phyloP scores from a whole-genome alignment of 768 basidiomycete species.

The Xerocomellus intermedius region DNA sequence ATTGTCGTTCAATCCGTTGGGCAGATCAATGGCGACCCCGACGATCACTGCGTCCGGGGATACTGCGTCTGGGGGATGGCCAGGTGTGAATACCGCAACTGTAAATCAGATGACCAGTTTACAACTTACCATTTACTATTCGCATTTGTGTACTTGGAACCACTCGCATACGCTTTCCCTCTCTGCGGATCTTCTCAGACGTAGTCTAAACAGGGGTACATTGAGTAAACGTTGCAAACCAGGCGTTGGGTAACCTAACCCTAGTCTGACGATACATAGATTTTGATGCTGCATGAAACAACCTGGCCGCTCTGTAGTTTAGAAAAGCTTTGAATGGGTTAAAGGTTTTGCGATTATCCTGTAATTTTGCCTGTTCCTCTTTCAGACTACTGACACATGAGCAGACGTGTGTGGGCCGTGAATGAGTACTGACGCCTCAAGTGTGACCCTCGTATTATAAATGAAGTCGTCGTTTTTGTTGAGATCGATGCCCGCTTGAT shows the following conservation, averaged over 20 bases:
- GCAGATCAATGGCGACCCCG: not conserved
- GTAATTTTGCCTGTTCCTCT: not conserved
- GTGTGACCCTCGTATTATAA: not conserved
- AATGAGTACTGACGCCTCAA: slow-evolving; percentile 1
- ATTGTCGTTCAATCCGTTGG: not conserved
- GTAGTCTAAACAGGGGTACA: not conserved
- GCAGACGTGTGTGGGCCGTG: not conserved
- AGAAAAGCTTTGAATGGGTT: not conserved
- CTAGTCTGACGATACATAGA: not conserved
- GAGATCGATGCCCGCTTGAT: not conserved
- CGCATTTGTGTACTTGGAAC: slow-evolving; percentile 5
- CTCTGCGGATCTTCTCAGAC: slow-evolving; percentile 8
- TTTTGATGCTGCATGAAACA: not conserved
- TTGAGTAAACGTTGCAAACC: not conserved
- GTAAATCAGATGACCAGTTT: not conserved
- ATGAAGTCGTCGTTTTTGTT: not conserved
- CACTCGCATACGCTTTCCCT: not conserved
- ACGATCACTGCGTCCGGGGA: not conserved
- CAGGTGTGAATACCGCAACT: not conserved
- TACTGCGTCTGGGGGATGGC: not conserved
- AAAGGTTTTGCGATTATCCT: not conserved
- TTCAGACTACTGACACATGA: not conserved
- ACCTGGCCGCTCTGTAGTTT: not conserved
- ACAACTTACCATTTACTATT: not conserved
- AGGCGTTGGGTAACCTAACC: not conserved